These are phyloP conservation scores for Glycyrrhiza uralensis DNA, from an alignment of 306 rosid species.

Conservation along the genomic window DNA sequence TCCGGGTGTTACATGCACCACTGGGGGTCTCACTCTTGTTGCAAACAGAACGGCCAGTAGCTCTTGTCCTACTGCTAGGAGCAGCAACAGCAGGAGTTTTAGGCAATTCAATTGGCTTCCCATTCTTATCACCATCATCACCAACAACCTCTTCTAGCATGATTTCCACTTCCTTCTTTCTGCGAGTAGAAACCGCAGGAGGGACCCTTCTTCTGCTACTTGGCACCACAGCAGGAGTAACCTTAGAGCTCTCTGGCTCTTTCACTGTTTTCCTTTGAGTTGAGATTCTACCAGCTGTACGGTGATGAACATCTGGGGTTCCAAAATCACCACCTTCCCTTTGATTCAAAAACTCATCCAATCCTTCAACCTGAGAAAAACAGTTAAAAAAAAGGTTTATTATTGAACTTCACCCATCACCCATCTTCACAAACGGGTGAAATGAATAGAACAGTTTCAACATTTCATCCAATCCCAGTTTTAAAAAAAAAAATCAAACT, in stretches of 20 bases:
- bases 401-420: no score
- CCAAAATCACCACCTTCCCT: slow-evolving; percentile 24
- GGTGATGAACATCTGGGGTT: slow-evolving; percentile 31
- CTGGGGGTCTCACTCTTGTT: slow-evolving; percentile 21
- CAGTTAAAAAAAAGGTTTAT: not conserved
- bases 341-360: slow-evolving; percentile 54
- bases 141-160: not conserved
- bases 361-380: slow-evolving; percentile 75
- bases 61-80: slow-evolving; percentile 37
- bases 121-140: not conserved
- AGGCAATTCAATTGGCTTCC: slow-evolving; percentile 7
- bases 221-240: slow-evolving; percentile 33
- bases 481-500: not conserved
- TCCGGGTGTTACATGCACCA: slow-evolving; percentile 54
- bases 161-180: slow-evolving; percentile 39
- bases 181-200: slow-evolving; percentile 28
- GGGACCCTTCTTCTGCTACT: slow-evolving; percentile 29
- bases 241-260: slow-evolving; percentile 36
- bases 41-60: slow-evolving; percentile 30
- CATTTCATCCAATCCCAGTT: not conserved
- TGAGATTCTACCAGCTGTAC: slow-evolving; percentile 47
- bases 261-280: slow-evolving; percentile 40
- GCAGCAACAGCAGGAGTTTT: slow-evolving; percentile 55
- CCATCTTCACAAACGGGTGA: not conserved
- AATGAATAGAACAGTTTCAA: not conserved